These are phyloP conservation scores for Alisma plantagoaquatica DNA, from an alignment of 106 monocot genomes.

Conservation along the genomic window DNA sequence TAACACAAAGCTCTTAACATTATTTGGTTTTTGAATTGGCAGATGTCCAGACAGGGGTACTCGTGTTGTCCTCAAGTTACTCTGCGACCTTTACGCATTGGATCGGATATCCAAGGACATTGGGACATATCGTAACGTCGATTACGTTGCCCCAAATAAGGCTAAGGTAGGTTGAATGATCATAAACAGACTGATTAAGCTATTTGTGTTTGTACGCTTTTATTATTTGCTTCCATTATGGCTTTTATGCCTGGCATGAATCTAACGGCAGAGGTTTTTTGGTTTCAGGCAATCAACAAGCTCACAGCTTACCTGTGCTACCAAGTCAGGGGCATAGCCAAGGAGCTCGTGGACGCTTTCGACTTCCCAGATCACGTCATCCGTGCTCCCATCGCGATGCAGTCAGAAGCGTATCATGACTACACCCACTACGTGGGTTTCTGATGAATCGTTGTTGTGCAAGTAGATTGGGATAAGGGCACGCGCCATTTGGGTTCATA, in stretches of 20 bases:
- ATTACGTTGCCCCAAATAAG: constrained; percentile 93
- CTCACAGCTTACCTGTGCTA: constrained; percentile 68
- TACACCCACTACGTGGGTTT: constrained; percentile 80
- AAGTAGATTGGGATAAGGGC: too few species aligned
- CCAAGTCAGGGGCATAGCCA: constrained; percentile 75
- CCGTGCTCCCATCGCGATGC: constrained; percentile 84
- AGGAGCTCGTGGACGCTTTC: constrained; percentile 77
- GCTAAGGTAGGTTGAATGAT: constrained; percentile 98
- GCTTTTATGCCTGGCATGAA: neutral
- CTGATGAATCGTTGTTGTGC: too few species aligned
- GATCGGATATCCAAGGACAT: constrained; percentile 95
- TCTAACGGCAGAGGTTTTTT: constrained; percentile 6
- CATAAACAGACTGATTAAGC: too few species aligned
- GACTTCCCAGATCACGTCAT: constrained; percentile 65
- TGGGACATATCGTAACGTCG: constrained; percentile 89
- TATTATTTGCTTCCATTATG: too few species aligned
- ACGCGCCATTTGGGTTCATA: too few species aligned
- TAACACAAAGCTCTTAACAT: too few species aligned
- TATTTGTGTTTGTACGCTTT: too few species aligned
- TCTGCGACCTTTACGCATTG: constrained; percentile 91
- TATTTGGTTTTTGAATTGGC: too few species aligned
- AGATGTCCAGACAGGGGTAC: constrained; percentile 81
- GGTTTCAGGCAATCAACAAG: constrained; percentile 79
- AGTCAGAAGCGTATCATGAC: constrained; percentile 64
- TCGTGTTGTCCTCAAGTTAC: constrained; percentile 55